Conservation (phyloP, 441 rosid species). For the Gossypium trilobum region DNA sequence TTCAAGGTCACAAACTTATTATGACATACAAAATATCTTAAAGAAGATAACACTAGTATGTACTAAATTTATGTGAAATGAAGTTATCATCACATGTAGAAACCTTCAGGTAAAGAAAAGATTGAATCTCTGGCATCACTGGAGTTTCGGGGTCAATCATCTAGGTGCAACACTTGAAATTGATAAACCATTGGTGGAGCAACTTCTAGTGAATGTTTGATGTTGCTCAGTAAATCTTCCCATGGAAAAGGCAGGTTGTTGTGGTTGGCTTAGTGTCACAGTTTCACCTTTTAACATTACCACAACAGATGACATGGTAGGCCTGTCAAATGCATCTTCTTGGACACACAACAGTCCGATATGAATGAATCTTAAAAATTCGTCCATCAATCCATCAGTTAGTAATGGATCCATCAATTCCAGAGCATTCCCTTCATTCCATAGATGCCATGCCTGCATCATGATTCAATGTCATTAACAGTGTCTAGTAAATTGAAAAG, state of each 20-base stretch:
- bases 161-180: slow-evolving; percentile 18
- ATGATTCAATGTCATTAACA: not conserved
- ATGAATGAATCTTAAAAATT: slow-evolving; percentile 24
- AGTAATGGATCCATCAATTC: slow-evolving; percentile 32
- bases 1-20: no score
- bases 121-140: not conserved
- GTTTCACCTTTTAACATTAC: slow-evolving; percentile 27
- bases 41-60: no score
- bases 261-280: slow-evolving; percentile 19
- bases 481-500: not conserved
- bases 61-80: no score
- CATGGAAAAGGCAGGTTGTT: slow-evolving; percentile 22
- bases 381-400: slow-evolving; percentile 17
- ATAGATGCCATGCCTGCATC: slow-evolving; percentile 33
- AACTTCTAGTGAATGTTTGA: not conserved
- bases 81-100: not conserved
- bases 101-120: not conserved
- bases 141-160: slow-evolving; percentile 10
- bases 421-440: slow-evolving; percentile 25
- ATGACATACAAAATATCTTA: no score
- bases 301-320: slow-evolving; percentile 29
- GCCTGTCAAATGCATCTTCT: slow-evolving; percentile 33
- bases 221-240: slow-evolving; percentile 16
- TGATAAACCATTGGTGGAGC: slow-evolving; percentile 18
- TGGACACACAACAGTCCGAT: slow-evolving; percentile 33